Base-by-base conservation (phyloP, 1,284 basidiomycete genomes). In the Austropuccinia psidii region DNA sequence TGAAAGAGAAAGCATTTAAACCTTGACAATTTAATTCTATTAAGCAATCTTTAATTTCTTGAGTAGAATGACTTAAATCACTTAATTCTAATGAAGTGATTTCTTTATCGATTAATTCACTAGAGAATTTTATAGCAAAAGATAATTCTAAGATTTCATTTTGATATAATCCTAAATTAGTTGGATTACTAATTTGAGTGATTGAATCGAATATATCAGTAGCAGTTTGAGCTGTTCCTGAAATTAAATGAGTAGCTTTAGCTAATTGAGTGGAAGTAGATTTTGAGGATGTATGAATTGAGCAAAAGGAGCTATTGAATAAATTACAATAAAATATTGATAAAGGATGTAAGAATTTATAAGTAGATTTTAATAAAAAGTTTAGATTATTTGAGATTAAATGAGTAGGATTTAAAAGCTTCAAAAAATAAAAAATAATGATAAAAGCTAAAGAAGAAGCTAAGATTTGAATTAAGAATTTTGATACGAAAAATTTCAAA, bases 31-130 rank as follows among this genome's bases (percentile, higher is more conserved):
- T 74, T 7, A 77, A 45, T 9, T 50, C 50, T 31, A 75, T 74
- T n/a, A 79, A 69, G 1, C 62, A n/a, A 37, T 79, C 78, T 55
- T 78, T 78, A 31, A 79, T 75, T 13, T 78, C 76, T 1, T 77
- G 39, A 2, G 68, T 76, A 13, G 74, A 27, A 41, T 77, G 75
- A 13, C 78, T 77, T 9, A 79, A 50, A 6, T 75, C 64, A 29
- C 54, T 50, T 5, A 79, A 62, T 43, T 75, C 52, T 2, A 47
- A 33, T 19, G 74, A 58, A 1, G 79, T 29, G 27, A 70, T 65
- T 1, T 77, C 75, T 24, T 75, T 65, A 24, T 76, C 74, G 15
- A 76, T 77, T 11, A 79, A 65, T 4, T 43, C 66, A 11, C 60
- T 74, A 8, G 78, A 76, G 54, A 76, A 76, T 39, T 74, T 65